Percentiles rank a stretch among this genome's conserved stretches.
Conservation (phyloP, 208 protist genomes). For the Trypanosomatidae sp. region DNA sequence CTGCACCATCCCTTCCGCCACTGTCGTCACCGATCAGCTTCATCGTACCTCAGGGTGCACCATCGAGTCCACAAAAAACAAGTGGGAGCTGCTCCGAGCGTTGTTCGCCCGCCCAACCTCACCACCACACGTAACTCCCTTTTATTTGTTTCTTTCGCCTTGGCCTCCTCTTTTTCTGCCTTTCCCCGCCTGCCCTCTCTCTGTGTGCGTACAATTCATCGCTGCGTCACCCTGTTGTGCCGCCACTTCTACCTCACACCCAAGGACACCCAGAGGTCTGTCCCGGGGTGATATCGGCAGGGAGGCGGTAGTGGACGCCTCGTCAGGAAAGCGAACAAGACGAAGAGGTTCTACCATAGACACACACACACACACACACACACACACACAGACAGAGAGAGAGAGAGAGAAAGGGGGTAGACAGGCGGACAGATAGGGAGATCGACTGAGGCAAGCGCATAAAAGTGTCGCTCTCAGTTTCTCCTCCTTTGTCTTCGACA, state of each 20-base stretch:
- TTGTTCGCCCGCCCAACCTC: too few species aligned
- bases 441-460: too few species aligned
- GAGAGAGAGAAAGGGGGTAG: not conserved
- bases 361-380: not conserved
- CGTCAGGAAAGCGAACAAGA: not conserved
- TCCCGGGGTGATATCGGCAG: not conserved
- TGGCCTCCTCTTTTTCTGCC: too few species aligned
- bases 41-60: not conserved
- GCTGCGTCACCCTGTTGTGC: not conserved
- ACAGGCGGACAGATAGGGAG: not conserved
- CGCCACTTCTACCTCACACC: not conserved
- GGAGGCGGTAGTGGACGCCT: not conserved
- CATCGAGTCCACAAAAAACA: not conserved
- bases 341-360: not conserved
- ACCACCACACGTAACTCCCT: not conserved
- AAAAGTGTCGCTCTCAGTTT: not conserved
- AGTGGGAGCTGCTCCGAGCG: not conserved
- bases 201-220: not conserved
- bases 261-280: not conserved
- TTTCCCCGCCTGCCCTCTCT: not conserved
- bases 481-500: not conserved
- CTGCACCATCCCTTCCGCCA: not conserved
- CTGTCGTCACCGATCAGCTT: not conserved
- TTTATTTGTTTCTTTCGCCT: too few species aligned
- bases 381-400: not conserved